Percentiles rank a stretch among this genome's conserved stretches.
Evolutionary conservation across 169 alveolate species (phyloP).

Genomic region (Cystoisospora suis): DNA sequence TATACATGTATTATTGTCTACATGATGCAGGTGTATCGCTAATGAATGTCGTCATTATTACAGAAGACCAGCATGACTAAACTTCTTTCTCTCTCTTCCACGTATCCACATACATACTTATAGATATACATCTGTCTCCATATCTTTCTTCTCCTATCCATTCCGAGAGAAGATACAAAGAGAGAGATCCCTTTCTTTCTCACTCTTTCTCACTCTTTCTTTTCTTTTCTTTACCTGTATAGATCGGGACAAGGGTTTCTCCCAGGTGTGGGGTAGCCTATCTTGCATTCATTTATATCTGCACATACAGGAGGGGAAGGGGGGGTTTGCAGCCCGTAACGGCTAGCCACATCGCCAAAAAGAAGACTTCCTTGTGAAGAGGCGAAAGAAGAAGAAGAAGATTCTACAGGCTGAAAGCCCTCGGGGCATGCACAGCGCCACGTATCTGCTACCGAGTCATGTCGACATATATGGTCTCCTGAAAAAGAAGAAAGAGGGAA

Average conservation of each 20-base stretch:
- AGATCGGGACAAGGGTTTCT: slow-evolving; percentile 41
- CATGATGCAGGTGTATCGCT: too few relatives aligned
- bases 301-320: slow-evolving; percentile 4
- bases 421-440: slow-evolving; percentile 45
- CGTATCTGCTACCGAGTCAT: not conserved
- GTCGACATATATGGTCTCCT: slow-evolving; percentile 42
- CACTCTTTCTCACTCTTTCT: not conserved
- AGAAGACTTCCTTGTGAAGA: too few relatives aligned
- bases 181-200: too few relatives aligned
- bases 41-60: too few relatives aligned
- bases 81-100: too few relatives aligned
- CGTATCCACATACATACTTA: not conserved
- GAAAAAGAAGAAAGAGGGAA: not conserved
- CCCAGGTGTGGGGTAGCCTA: slow-evolving; percentile 36
- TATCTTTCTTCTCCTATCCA: not conserved
- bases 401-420: slow-evolving; percentile 2
- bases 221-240: slow-evolving; percentile 9
- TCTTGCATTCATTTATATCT: slow-evolving; percentile 27
- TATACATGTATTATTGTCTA: too few relatives aligned
- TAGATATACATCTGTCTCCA: not conserved
- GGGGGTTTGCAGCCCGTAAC: too few relatives aligned
- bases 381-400: not conserved
- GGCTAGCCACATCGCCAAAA: too few relatives aligned
- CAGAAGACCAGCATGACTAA: too few relatives aligned
- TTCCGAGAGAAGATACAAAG: too few relatives aligned